A percentile compares a stretch with the other conserved stretches of the same genome.
phyloP scores from a whole-genome alignment of 1,284 basidiomycete species.

The Cryptococcus sp. region DNA sequence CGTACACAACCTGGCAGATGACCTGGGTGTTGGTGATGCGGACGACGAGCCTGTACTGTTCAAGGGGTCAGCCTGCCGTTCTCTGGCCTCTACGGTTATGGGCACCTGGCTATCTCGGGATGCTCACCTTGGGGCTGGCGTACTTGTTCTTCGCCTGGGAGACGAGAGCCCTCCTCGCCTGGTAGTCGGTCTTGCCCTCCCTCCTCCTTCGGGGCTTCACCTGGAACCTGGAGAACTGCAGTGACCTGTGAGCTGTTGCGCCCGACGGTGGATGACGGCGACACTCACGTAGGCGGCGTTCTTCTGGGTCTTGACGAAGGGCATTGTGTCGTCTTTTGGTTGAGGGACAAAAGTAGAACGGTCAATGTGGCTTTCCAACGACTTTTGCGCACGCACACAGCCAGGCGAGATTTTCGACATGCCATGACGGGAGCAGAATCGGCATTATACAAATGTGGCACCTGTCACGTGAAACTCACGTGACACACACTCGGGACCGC shows the following conservation, averaged over 20 bases:
- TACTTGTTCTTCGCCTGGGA: slow-evolving; percentile 99
- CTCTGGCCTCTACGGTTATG: too few relatives aligned
- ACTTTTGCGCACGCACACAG: neutral
- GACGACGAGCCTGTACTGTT: slow-evolving; percentile 91
- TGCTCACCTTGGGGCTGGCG: slow-evolving; percentile 76
- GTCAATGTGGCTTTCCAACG: slow-evolving; percentile 1
- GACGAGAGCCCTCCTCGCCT: slow-evolving; percentile 92
- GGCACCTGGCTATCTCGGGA: neutral
- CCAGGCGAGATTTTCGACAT: slow-evolving; percentile 4
- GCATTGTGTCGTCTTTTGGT: slow-evolving; percentile 47
- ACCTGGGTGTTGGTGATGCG: slow-evolving; percentile 94
- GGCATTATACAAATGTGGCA: too few relatives aligned
- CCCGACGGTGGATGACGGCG: neutral
- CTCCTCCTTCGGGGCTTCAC: slow-evolving; percentile 92
- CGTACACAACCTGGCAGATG: slow-evolving; percentile 91
- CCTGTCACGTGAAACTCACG: too few relatives aligned
- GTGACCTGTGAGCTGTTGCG: neutral
- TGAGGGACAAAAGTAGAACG: slow-evolving; percentile 10
- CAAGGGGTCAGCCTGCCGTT: neutral
- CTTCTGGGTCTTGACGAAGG: slow-evolving; percentile 58
- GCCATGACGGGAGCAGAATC: neutral
- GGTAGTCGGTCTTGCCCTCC: slow-evolving; percentile 99
- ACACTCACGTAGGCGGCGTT: slow-evolving; percentile 70
- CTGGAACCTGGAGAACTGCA: slow-evolving; percentile 85
- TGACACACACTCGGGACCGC: too few relatives aligned